Evolutionary conservation across 176 grass and related monocot species (phyloP), one percentile per base, ranked within the genome.

Genomic region (Alopecurus myosuroides): DNA sequence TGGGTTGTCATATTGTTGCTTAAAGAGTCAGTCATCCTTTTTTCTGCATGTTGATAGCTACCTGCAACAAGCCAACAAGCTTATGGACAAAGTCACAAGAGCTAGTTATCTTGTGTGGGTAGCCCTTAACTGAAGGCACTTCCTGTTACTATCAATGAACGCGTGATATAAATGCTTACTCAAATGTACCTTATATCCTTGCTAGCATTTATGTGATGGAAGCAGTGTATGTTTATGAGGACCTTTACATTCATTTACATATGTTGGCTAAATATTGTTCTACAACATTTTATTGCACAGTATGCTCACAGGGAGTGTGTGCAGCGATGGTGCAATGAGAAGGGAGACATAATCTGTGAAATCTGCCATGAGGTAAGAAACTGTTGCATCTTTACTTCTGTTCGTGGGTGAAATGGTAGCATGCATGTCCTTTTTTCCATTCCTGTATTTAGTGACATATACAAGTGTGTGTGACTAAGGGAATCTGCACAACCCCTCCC

Each of bases 251-350:
- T 58, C 26, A n/a, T 33, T 70, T 11, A 36, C 9, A 15, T 53
- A 8, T 70, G 67, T 61, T 45, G 70, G 20, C 78, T 86, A 39
- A 70, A 17, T 71, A 22, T 85, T 88, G n/a, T 62, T 85, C 1
- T n/a, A 7, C 4, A 23, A 29, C 15, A 68, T 84, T 76, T 63
- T 46, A 19, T 77, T 88, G 10, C 58, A 14, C 83, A 98, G 95
- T 95, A 95, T 64, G 93, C 95, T 79, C 95, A 98, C 83, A 98
- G 93, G 63, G 90, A 82, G 65, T 98, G 95, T 83, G 95, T 98
- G 77, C 95, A 98, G 46, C 84, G 91, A 46, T 98, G 95, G 95
- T 98, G 95, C 83, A 92, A 95, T 49, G 93, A 98, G 77, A 98
- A 98, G 80, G 93, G 93, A 74, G 93, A 98, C 66, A 95, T 88